These are phyloP conservation scores for Zygoascus biomembranicola DNA, from an alignment of 805 yeast genomes.

Conservation along the genomic window DNA sequence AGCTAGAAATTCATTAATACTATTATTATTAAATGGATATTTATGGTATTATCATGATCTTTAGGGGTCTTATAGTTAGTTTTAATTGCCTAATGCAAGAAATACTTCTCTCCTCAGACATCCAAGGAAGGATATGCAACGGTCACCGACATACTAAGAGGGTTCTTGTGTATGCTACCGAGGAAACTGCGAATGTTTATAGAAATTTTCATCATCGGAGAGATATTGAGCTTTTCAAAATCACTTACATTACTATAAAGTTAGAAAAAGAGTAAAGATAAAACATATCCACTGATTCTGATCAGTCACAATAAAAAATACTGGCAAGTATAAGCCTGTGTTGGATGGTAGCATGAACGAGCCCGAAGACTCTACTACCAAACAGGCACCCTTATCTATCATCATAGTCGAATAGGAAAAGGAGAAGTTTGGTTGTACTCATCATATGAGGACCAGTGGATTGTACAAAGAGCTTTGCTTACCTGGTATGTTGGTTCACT, in stretches of 20 bases:
- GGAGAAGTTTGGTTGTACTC: slow-evolving; percentile 30
- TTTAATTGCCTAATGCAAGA: not conserved
- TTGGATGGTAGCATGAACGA: slow-evolving; percentile 4
- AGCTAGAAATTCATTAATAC: no score
- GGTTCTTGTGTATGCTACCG: slow-evolving; percentile 35
- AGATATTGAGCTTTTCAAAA: not conserved
- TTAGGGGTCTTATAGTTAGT: not conserved
- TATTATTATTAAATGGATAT: no score
- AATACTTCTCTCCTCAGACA: slow-evolving; percentile 27
- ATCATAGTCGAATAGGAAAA: slow-evolving; percentile 34
- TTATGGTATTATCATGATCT: no score
- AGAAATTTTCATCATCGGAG: slow-evolving; percentile 28
- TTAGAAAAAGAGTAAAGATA: not conserved
- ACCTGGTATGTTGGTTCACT: not conserved
- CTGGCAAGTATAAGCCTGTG: slow-evolving; percentile 35
- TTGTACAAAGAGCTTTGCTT: not conserved
- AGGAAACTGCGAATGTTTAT: slow-evolving; percentile 38
- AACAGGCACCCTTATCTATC: slow-evolving; percentile 30
- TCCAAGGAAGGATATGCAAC: slow-evolving; percentile 34
- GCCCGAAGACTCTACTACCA: not conserved
- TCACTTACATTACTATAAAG: slow-evolving; percentile 3
- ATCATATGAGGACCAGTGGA: slow-evolving; percentile 22
- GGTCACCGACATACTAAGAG: slow-evolving; percentile 34
- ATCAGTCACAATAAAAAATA: slow-evolving; percentile 19
- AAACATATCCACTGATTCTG: not conserved